phyloP scores from a whole-genome alignment of 805 yeast species.

The Yarrowia phangngaensis region DNA sequence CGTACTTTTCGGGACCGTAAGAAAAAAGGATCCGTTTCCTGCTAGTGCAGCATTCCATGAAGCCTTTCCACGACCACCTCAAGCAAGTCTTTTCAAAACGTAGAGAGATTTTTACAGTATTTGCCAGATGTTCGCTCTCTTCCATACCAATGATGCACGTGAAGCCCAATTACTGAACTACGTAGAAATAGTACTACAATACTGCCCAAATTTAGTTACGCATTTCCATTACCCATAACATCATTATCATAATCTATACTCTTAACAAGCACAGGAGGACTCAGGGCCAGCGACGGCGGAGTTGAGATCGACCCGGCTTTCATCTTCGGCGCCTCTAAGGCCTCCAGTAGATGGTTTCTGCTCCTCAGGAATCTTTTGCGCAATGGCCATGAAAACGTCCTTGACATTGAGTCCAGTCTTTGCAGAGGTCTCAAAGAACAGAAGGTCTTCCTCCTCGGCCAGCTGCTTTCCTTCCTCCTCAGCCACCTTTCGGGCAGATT shows the following conservation, averaged over 20 bases:
- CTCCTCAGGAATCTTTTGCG: constrained; percentile 73
- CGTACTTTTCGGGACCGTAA: no score
- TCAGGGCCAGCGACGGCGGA: constrained; percentile 24
- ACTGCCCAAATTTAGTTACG: no score
- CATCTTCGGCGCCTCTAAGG: constrained; percentile 25
- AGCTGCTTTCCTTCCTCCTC: constrained; percentile 79
- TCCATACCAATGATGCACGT: no score
- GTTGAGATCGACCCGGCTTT: constrained; percentile 27
- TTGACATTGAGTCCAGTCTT: constrained; percentile 84
- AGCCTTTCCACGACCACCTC: no score
- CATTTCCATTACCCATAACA: no score
- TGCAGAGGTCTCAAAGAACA: constrained; percentile 93
- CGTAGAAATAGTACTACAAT: no score
- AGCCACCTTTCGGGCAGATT: constrained; percentile 67
- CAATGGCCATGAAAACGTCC: constrained; percentile 87
- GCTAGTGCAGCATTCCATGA: no score
- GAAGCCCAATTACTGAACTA: no score
- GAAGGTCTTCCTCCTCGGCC: constrained; percentile 85
- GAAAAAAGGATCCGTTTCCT: no score
- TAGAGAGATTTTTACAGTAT: no score
- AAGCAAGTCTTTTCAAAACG: no score
- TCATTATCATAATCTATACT: constrained; percentile 51
- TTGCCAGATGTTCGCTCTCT: no score
- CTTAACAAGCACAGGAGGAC: constrained; percentile 28
- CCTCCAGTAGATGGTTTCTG: constrained; percentile 27